phyloP scores from a whole-genome alignment of 2,329 filamentous ascomycete species.

The Fusarium xylarioides region DNA sequence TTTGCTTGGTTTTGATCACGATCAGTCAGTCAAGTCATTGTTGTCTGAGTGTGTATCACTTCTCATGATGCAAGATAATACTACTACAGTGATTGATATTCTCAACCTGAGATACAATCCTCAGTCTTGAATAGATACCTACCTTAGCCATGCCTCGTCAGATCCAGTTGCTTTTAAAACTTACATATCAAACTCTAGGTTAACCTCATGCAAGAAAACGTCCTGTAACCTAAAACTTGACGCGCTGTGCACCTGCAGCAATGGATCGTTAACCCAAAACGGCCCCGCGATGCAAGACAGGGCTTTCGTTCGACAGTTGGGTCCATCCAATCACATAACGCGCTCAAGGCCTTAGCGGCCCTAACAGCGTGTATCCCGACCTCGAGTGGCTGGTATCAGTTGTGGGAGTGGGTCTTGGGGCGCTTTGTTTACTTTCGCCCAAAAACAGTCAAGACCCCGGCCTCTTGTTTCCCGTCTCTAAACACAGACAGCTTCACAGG shows the following conservation, averaged over 20 bases:
- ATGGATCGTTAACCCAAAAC: conserved; percentile 1
- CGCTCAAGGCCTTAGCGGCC: background rate
- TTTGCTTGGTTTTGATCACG: background rate
- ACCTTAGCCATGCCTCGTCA: too few relatives aligned
- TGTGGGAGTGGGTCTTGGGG: conserved; percentile 10
- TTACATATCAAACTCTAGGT: background rate
- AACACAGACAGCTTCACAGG: conserved; percentile 27
- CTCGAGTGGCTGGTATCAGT: conserved; percentile 15
- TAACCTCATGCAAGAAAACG: conserved; percentile 1
- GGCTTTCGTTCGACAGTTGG: background rate
- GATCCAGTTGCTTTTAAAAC: background rate
- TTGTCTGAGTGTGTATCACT: background rate
- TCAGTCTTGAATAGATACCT: background rate
- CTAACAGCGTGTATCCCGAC: background rate
- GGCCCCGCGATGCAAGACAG: conserved; percentile 12
- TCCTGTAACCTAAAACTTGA: background rate
- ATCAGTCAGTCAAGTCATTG: too few relatives aligned
- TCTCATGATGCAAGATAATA: background rate
- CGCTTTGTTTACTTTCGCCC: conserved; percentile 50
- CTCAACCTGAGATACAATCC: background rate
- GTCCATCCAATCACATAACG: background rate
- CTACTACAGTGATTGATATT: background rate
- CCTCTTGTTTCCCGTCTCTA: conserved; percentile 28
- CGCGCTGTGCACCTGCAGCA: conserved; percentile 15
- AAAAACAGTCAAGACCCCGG: conserved; percentile 43